A percentile compares a stretch with the other conserved stretches of the same genome.
These are phyloP conservation scores for Elongisporangium senticosum DNA, from an alignment of 352 stramenopile species.

Conservation along the genomic window DNA sequence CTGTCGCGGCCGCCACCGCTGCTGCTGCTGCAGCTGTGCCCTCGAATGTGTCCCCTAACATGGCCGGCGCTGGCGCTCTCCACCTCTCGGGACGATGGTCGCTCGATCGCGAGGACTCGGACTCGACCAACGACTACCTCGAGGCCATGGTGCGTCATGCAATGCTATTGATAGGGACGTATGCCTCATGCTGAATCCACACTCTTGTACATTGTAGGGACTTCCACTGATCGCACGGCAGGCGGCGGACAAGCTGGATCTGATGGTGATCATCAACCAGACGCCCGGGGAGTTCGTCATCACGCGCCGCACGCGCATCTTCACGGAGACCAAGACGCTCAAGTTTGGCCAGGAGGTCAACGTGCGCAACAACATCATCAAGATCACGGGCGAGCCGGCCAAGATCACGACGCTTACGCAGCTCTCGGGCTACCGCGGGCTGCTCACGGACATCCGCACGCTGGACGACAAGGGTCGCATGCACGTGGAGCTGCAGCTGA, in stretches of 20 bases:
- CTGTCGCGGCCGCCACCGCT: constrained; percentile 11
- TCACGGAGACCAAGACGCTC: constrained; percentile 86
- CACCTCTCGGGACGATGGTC: constrained; percentile 83
- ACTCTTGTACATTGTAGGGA: constrained; percentile 20
- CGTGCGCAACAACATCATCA: constrained; percentile 86
- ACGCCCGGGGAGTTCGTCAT: constrained; percentile 81
- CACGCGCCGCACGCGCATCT: constrained; percentile 84
- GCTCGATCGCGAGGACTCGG: constrained; percentile 80
- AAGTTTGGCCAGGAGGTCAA: constrained; percentile 86
- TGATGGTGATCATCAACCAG: constrained; percentile 88
- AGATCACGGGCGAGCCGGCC: constrained; percentile 62
- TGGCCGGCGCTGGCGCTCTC: constrained; percentile 63
- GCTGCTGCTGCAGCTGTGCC: constrained; percentile 21
- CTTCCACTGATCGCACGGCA: constrained; percentile 83
- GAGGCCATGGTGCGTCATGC: constrained; percentile 60
- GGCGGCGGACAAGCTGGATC: constrained; percentile 81
- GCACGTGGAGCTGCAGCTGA: constrained; percentile 74
- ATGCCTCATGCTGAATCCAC: neutral
- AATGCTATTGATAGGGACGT: neutral
- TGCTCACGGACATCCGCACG: constrained; percentile 69
- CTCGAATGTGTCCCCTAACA: constrained; percentile 29
- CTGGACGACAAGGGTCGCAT: constrained; percentile 76
- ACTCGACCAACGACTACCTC: constrained; percentile 88
- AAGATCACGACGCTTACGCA: constrained; percentile 79
- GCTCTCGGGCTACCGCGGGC: constrained; percentile 69